Evolutionary conservation across 148 eudicot genomes (phyloP).

Genomic region (Persicaria tinctoria): DNA sequence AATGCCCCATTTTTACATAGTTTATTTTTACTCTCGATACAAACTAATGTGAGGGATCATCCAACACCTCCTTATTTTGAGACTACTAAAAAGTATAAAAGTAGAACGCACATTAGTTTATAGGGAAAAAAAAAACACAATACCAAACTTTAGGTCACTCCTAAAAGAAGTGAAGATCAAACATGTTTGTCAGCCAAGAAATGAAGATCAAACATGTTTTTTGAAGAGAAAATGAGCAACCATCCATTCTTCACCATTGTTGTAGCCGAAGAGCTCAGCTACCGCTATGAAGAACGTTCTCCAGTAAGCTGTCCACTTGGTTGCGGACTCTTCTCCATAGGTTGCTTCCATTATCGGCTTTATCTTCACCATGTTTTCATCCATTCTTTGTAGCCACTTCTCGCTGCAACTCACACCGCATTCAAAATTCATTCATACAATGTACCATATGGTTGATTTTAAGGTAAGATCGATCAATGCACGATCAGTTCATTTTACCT

Average conservation of each 20-base stretch:
- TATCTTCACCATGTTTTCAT: slow-evolving; percentile 42
- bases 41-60: too few relatives aligned
- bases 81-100: too few relatives aligned
- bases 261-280: slow-evolving; percentile 83
- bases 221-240: slow-evolving; percentile 77
- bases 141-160: too few relatives aligned
- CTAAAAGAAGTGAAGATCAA: not conserved
- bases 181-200: not conserved
- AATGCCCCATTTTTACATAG: slow-evolving; percentile 29
- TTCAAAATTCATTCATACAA: not conserved
- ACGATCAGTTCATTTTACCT: slow-evolving; percentile 35
- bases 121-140: too few relatives aligned
- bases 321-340: slow-evolving; percentile 74
- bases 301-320: slow-evolving; percentile 91
- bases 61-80: too few relatives aligned
- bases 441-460: not conserved
- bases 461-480: not conserved
- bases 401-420: slow-evolving; percentile 40
- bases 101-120: too few relatives aligned
- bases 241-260: slow-evolving; percentile 98
- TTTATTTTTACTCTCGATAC: too few relatives aligned
- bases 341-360: slow-evolving; percentile 88
- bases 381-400: slow-evolving; percentile 93
- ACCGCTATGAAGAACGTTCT: slow-evolving; percentile 89
- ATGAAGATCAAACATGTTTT: slow-evolving; percentile 27